Base-by-base conservation (phyloP, 352 stramenopile genomes). In the Lagenidium sp. region DNA sequence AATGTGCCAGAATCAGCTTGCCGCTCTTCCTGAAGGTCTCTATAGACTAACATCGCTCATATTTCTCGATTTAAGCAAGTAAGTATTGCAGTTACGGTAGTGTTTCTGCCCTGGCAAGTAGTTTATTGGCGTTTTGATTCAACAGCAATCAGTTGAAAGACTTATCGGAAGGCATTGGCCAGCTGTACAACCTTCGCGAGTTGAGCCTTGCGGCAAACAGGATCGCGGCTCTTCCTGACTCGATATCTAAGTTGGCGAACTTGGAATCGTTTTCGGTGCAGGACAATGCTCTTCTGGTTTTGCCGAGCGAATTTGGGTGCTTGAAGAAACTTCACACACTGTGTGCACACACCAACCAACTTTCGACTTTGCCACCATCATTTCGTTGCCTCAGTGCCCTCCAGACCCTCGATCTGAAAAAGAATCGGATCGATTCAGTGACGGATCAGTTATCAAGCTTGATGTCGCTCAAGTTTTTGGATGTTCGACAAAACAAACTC, bases 1-100 rank as follows among this genome's bases (percentile, higher is more conserved):
- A 34, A 42, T 92, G 41, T 66, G 60, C 31, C 71, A 92, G 45
- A 92, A 92, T 50, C 50, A 56, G n/a, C 55, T 92, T 2, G 37
- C 56, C 41, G 7, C 35, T 2, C 57, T 92, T 1, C 79, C 79
- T 5, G 51, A 84, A 28, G 69, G 69, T 15, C 72, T 92, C 15
- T 92, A 84, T 24, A 47, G 71, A 32, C 63, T 92, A 32, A 68
- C 65, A 15, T 44, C 46, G 6, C 63, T 91, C 16, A 62, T 57
- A 6, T 78, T 80, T 49, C 68, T 91, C 29, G 75, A 91, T 41
- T 35, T 91, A 13, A 87, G 75, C 55, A 60, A 86, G 78, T 90
- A 64, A 36, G 75, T 25, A 6, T n/a, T n/a, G n/a, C n/a, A n/a
- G n/a, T n/a, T n/a, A n/a, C n/a, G n/a, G n/a, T n/a, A n/a, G n/a